These are phyloP conservation scores for Piper longum DNA, from an alignment of 164 flowering plant genomes.

Conservation along the genomic window DNA sequence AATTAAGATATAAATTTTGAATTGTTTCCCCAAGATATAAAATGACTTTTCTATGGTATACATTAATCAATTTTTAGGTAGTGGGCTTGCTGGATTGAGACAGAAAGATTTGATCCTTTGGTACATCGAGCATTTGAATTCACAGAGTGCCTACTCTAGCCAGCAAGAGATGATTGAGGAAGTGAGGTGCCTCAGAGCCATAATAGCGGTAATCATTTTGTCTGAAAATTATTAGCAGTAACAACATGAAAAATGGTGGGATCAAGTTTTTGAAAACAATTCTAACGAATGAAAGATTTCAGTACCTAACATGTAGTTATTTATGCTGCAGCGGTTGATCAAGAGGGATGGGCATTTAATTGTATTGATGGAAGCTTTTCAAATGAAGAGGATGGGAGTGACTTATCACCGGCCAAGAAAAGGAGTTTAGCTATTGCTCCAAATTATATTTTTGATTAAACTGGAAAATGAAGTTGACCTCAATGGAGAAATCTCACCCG, in stretches of 20 bases:
- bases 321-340: slow-evolving; percentile 54
- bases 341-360: slow-evolving; percentile 81
- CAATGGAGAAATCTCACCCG: no score
- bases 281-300: no score
- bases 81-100: slow-evolving; percentile 80
- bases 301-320: neutral
- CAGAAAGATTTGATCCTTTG: slow-evolving; percentile 78
- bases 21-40: neutral
- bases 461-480: no score
- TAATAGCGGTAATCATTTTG: slow-evolving; percentile 55
- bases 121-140: slow-evolving; percentile 67
- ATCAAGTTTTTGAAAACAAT: no score
- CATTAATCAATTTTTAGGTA: slow-evolving; percentile 27
- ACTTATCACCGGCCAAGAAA: slow-evolving; percentile 39
- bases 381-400: slow-evolving; percentile 32
- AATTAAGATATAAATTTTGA: neutral
- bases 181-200: slow-evolving; percentile 48
- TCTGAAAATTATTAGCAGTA: neutral
- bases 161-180: slow-evolving; percentile 56
- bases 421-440: slow-evolving; percentile 87
- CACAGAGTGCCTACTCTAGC: slow-evolving; percentile 49
- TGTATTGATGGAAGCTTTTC: slow-evolving; percentile 38
- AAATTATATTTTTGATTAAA: slow-evolving; percentile 64
- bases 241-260: neutral
- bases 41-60: neutral